phyloP scores from a whole-genome alignment of 768 basidiomycete genomes.

The Daedalea quercina region DNA sequence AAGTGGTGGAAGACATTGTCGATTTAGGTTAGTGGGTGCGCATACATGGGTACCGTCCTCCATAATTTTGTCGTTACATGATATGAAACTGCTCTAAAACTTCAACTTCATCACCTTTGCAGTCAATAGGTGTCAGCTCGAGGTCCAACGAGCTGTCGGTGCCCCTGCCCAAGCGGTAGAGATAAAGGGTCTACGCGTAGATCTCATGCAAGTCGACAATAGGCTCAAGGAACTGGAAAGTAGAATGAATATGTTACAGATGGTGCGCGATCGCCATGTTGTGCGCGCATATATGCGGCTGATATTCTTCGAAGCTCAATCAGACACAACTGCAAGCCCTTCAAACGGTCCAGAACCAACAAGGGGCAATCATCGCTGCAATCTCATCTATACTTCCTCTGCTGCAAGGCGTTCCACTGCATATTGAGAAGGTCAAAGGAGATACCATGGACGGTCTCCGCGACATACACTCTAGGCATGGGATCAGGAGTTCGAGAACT shows the following conservation, averaged over 20 bases:
- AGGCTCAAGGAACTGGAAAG: constrained; percentile 19
- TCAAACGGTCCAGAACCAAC: constrained; percentile 58
- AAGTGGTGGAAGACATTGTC: constrained; percentile 45
- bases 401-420: constrained; percentile 50
- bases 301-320: constrained; percentile 11
- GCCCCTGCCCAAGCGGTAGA: constrained; percentile 41
- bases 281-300: neutral
- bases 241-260: constrained; percentile 17
- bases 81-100: constrained; percentile 3
- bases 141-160: constrained; percentile 53
- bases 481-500: neutral
- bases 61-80: constrained; percentile 7
- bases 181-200: constrained; percentile 11
- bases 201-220: constrained; percentile 8
- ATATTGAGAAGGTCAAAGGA: constrained; percentile 35
- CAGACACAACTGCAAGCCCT: constrained; percentile 43
- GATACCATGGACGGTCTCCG: constrained; percentile 18
- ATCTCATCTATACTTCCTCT: constrained; percentile 56
- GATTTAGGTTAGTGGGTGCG: constrained; percentile 42
- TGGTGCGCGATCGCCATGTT: constrained; percentile 8
- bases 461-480: neutral
- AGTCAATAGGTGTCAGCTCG: constrained; percentile 62
- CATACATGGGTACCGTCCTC: constrained; percentile 13
- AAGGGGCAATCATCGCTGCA: constrained; percentile 45
- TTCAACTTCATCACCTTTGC: neutral